phyloP scores from a whole-genome alignment of 768 basidiomycete genomes.

The Heimioporus sp. region DNA sequence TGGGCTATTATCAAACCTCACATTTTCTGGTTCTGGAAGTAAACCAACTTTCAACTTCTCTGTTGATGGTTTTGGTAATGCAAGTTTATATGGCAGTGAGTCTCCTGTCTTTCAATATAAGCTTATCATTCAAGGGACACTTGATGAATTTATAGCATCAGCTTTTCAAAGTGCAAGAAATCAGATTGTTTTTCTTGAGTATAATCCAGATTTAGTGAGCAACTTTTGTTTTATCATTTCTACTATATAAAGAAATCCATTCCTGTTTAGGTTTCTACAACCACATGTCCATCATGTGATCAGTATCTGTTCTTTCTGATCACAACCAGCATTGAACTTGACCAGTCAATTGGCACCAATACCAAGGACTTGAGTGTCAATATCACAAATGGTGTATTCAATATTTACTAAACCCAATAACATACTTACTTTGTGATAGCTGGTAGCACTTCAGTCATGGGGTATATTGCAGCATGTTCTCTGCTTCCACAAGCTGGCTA shows the following conservation, averaged over 20 bases:
- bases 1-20: conserved; percentile 8
- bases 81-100: not conserved
- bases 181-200: not conserved
- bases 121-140: not conserved
- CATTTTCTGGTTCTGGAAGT: not conserved
- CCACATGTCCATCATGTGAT: not conserved
- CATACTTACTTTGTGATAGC: not conserved
- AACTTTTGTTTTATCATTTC: not conserved
- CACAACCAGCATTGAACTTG: conserved; percentile 6
- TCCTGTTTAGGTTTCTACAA: not conserved
- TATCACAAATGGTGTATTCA: not conserved
- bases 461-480: conserved; percentile 9
- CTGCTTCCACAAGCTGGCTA: not conserved
- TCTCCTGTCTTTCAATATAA: not conserved
- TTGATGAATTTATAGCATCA: not conserved
- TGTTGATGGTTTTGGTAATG: not conserved
- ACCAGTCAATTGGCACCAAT: not conserved
- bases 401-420: rapidly evolving
- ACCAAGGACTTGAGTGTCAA: not conserved
- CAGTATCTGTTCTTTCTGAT: conserved; percentile 8
- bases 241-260: not conserved
- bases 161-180: not conserved
- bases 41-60: not conserved
- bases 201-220: not conserved
- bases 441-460: not conserved